These are phyloP conservation scores for Alternaria postmessia DNA, from an alignment of 2,329 filamentous ascomycete species.

Conservation along the genomic window DNA sequence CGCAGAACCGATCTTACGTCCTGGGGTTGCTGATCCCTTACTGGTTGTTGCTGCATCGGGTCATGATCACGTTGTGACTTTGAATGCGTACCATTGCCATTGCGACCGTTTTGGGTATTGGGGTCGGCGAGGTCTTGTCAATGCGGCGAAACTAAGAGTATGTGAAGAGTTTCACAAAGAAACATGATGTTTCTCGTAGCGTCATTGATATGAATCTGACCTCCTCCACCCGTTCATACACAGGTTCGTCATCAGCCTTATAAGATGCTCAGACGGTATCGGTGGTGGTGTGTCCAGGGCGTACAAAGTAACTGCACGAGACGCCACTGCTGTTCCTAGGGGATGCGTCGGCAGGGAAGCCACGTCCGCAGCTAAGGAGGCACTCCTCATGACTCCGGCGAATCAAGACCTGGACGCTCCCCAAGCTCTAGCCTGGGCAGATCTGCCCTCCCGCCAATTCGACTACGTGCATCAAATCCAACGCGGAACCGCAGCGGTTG, in stretches of 20 bases:
- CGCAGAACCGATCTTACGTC: constrained; percentile 30
- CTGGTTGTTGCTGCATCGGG: constrained; percentile 3
- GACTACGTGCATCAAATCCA: constrained; percentile 16
- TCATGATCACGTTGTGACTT: constrained; percentile 8
- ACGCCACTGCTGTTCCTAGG: constrained; percentile 5
- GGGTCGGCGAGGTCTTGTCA: constrained; percentile 2
- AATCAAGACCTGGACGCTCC: constrained; percentile 11
- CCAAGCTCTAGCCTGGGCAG: constrained; percentile 17
- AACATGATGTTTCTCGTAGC: background rate
- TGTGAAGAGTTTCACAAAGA: background rate
- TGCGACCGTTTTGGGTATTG: constrained; percentile 7
- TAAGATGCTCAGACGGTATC: background rate
- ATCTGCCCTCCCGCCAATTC: constrained; percentile 25
- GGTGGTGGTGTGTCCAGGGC: background rate
- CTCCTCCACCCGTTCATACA: background rate
- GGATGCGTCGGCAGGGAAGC: constrained; percentile 14
- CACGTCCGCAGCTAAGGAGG: constrained; percentile 22
- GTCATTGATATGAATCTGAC: background rate
- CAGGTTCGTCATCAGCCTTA: background rate
- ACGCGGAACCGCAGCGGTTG: constrained; percentile 39
- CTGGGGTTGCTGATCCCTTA: constrained; percentile 5
- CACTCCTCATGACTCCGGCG: constrained; percentile 19
- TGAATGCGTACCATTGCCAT: constrained; percentile 6
- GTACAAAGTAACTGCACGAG: background rate
- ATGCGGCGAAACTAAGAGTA: constrained; percentile 1